Evolutionary conservation across 441 rosid species (phyloP), one percentile per base, ranked within the genome.

Genomic region (Macaranga tanarius): DNA sequence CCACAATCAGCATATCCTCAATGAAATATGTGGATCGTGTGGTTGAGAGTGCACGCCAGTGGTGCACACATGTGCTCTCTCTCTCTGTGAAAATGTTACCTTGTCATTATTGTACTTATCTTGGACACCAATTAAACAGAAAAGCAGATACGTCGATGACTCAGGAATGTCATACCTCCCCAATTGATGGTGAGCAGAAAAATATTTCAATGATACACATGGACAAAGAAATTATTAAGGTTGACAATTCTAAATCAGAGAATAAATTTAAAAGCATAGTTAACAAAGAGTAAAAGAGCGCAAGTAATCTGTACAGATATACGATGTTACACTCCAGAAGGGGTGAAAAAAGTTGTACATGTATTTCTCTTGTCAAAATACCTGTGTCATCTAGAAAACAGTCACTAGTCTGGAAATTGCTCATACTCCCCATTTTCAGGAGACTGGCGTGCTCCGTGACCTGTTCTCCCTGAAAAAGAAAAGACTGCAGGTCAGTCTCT

Each of bases 381-480:
- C 78, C 82, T 74, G 73, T 58, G 66, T 50, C 59, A 48, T 65
- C 45, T 23, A 10, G 38, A 23, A 52, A 72, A 47, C 52, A 25
- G 26, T 38, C 71, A 73, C 76, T 83, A 90, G 63, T 86, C 92
- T 15, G 83, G 83, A 11, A 82, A 73, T 77, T 82, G 86, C 47
- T 86, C 87, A 51, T 87, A 86, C 73, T 86, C 88, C 50, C 95
- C 87, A 54, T 88, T 90, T 81, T 84, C 89, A 0, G 89, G 89
- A 16, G 93, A 87, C 60, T 85, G 88, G 78, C 73, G 65, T n/a
- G 67, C 75, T 68, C 76, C 80, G 23, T 56, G 89, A 64, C 86
- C 86, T 75, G 80, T 52, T 83, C 90, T 81, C 79, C 90, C 94
- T 84, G 86, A 71, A 82, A 75, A 71, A 75, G 47, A 75, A 62